Conservation (phyloP, 2,329 filamentous ascomycete species). For the Cordyceps farinosa region DNA sequence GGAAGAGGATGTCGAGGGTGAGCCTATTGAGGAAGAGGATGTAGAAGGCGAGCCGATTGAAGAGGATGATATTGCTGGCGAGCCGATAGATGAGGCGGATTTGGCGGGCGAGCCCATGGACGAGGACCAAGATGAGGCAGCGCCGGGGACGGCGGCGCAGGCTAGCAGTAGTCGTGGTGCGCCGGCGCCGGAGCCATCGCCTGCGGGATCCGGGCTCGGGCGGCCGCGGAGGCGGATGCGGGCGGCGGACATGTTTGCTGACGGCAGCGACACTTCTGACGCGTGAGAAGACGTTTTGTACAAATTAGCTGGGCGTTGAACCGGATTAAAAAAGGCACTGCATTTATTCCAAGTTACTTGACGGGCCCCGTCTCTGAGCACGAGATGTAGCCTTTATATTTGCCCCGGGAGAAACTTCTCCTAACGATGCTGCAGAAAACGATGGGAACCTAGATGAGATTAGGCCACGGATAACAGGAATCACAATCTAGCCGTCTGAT, state of each 20-base stretch:
- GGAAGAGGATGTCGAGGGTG: slow-evolving; percentile 47
- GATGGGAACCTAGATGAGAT: no score
- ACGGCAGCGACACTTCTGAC: slow-evolving; percentile 52
- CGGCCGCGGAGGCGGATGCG: slow-evolving; percentile 61
- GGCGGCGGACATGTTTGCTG: slow-evolving; percentile 85
- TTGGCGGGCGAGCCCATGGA: slow-evolving; percentile 40
- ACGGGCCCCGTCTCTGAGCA: no score
- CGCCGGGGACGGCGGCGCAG: slow-evolving; percentile 23
- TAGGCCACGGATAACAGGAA: no score
- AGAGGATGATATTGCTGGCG: slow-evolving; percentile 46
- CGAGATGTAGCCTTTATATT: no score
- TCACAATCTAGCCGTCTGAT: no score
- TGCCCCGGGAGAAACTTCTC: no score
- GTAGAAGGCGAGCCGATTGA: slow-evolving; percentile 37
- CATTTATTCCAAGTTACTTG: no score
- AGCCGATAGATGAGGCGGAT: slow-evolving; percentile 42
- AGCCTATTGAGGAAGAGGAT: slow-evolving; percentile 43
- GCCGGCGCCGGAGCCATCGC: slow-evolving; percentile 21
- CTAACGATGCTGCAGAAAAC: no score
- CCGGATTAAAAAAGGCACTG: no score
- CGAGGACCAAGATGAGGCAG: slow-evolving; percentile 36
- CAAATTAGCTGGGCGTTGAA: not conserved
- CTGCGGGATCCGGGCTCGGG: slow-evolving; percentile 21
- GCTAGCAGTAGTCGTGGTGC: slow-evolving; percentile 32
- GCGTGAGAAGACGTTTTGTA: not conserved